A percentile compares a stretch with the other conserved stretches of the same genome.
phyloP scores from a whole-genome alignment of 805 yeast genomes.

The Candida xyloterini region DNA sequence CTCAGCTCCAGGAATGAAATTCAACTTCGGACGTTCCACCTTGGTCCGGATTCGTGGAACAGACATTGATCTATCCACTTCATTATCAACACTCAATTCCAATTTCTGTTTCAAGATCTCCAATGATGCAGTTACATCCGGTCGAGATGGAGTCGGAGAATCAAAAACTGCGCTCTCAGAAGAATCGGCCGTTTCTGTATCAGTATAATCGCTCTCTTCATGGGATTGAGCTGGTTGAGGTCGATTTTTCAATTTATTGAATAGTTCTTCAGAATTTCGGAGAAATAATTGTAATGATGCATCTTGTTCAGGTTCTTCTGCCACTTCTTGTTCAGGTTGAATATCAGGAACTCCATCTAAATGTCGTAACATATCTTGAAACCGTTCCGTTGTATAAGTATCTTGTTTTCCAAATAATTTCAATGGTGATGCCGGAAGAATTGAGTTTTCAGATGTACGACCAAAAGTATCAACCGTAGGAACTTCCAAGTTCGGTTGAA shows the following conservation, averaged over 20 bases:
- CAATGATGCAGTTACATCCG: slow-evolving; percentile 22
- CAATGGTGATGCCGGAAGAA: slow-evolving; percentile 30
- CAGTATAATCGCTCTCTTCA: slow-evolving; percentile 6
- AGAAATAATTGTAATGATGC: slow-evolving; percentile 23
- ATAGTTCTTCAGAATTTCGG: slow-evolving; percentile 26
- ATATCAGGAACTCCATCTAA: slow-evolving; percentile 22
- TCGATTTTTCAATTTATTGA: slow-evolving; percentile 23
- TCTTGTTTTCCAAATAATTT: slow-evolving; percentile 32
- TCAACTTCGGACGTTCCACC: slow-evolving; percentile 24
- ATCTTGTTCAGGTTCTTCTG: slow-evolving; percentile 17
- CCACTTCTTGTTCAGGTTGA: slow-evolving; percentile 16
- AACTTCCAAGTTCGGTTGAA: slow-evolving; percentile 16
- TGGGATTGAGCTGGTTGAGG: slow-evolving; percentile 14
- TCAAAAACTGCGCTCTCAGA: slow-evolving; percentile 1
- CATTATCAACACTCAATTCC: slow-evolving; percentile 8
- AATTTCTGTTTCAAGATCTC: slow-evolving; percentile 19
- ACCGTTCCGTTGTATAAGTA: slow-evolving; percentile 30
- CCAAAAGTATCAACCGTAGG: slow-evolving; percentile 32
- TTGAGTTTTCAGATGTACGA: slow-evolving; percentile 23
- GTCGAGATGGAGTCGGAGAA: slow-evolving; percentile 18
- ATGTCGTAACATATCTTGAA: slow-evolving; percentile 26
- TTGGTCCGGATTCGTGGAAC: slow-evolving; percentile 16
- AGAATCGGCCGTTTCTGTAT: not conserved
- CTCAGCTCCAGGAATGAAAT: slow-evolving; percentile 32
- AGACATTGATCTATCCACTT: slow-evolving; percentile 14